Conservation (phyloP, 345 rosid genomes). For the Ceriops zippeliana region DNA sequence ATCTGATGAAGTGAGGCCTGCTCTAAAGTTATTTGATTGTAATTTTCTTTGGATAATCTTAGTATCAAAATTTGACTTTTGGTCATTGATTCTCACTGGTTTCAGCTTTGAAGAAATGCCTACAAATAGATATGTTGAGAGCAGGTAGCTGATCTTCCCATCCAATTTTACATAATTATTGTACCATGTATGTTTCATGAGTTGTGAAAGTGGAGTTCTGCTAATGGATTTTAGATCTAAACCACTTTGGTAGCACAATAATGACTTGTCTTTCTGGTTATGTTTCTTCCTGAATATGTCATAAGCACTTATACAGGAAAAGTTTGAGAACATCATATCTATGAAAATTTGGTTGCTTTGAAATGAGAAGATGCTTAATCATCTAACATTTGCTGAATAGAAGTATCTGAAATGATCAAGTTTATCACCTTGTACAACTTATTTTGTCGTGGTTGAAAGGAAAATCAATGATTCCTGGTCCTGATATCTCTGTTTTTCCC, state of each 20-base stretch:
- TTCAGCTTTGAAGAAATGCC: constrained; percentile 97
- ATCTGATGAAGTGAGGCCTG: constrained; percentile 64
- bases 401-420: too few species aligned
- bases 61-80: constrained; percentile 13
- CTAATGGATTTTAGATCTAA: background rate
- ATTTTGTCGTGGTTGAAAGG: too few species aligned
- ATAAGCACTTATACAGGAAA: too few species aligned
- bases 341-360: too few species aligned
- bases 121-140: constrained; percentile 87
- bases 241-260: background rate
- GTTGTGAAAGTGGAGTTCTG: constrained; percentile 12
- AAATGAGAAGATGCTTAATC: too few species aligned
- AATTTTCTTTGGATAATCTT: background rate
- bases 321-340: too few species aligned
- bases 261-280: background rate
- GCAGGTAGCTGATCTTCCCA: constrained; percentile 56
- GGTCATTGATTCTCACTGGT: constrained; percentile 13
- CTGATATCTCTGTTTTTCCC: too few species aligned
- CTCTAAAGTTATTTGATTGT: background rate
- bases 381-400: too few species aligned
- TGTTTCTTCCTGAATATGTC: background rate
- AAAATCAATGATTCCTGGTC: too few species aligned
- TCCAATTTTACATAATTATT: background rate
- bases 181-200: background rate
- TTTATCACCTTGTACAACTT: too few species aligned